phyloP scores from a whole-genome alignment of 805 yeast genomes.

The Candida pseudofarinosa region DNA sequence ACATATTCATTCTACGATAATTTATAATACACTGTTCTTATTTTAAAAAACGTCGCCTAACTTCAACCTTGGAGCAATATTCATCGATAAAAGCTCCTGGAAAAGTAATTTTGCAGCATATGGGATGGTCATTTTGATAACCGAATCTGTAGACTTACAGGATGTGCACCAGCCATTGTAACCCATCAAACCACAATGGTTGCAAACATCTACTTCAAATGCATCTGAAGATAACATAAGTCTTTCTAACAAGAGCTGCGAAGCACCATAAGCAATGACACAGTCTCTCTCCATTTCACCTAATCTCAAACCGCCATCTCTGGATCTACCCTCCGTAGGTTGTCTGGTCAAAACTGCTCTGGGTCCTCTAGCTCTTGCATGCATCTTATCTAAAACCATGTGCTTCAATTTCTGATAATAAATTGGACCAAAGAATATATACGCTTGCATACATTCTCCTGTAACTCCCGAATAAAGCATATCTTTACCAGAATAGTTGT shows the following conservation, averaged over 20 bases:
- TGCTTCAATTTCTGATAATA: slow-evolving; percentile 97
- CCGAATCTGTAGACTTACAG: slow-evolving; percentile 82
- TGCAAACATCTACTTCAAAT: slow-evolving; percentile 94
- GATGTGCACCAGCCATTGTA: slow-evolving; percentile 97
- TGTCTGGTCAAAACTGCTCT: slow-evolving; percentile 97
- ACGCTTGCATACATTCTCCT: slow-evolving; percentile 95
- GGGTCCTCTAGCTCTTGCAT: slow-evolving; percentile 99
- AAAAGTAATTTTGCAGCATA: slow-evolving; percentile 97
- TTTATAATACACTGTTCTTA: too few relatives aligned
- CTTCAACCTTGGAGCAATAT: slow-evolving; percentile 92
- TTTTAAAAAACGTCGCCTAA: slow-evolving; percentile 77
- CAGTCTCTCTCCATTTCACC: slow-evolving; percentile 99
- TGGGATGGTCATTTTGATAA: slow-evolving; percentile 93
- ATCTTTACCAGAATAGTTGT: slow-evolving; percentile 93
- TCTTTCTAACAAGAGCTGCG: slow-evolving; percentile 88
- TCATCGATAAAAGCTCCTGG: slow-evolving; percentile 98
- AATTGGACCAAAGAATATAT: slow-evolving; percentile 97
- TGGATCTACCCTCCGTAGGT: slow-evolving; percentile 97
- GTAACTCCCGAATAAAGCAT: slow-evolving; percentile 97
- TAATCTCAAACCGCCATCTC: slow-evolving; percentile 97
- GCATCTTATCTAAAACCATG: slow-evolving; percentile 99
- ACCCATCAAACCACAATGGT: slow-evolving; percentile 94
- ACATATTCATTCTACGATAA: too few relatives aligned
- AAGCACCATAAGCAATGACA: slow-evolving; percentile 98
- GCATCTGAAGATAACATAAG: slow-evolving; percentile 97